Percentiles rank a stretch among this genome's conserved stretches.
phyloP scores from a whole-genome alignment of 1,284 basidiomycete genomes.

The Mycosarcoma mackinlayi region DNA sequence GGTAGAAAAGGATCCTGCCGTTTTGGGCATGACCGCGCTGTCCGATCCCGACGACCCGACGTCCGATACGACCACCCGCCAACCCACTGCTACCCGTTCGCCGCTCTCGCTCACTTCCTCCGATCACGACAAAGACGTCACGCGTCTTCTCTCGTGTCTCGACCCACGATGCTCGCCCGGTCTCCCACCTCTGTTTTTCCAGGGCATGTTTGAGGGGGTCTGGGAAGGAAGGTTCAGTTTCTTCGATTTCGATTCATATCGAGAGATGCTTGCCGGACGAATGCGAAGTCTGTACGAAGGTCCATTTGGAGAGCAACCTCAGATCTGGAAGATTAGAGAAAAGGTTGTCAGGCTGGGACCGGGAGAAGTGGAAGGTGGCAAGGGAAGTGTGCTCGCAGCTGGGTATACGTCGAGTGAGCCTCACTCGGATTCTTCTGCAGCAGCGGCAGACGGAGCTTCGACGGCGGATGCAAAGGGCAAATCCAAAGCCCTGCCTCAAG shows the following conservation, averaged over 20 bases:
- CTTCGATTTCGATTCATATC: constrained; percentile 73
- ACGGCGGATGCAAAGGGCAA: constrained; percentile 37
- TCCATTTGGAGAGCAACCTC: constrained; percentile 72
- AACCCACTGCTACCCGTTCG: constrained; percentile 28
- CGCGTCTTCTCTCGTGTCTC: constrained; percentile 50
- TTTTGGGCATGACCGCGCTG: constrained; percentile 46
- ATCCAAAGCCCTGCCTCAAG: constrained; percentile 30
- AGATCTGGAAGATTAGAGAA: constrained; percentile 73
- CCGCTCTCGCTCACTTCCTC: constrained; percentile 45
- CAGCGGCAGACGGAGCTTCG: background rate
- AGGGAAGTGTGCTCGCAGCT: constrained; percentile 38
- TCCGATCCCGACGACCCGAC: constrained; percentile 24
- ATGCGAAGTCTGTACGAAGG: constrained; percentile 71
- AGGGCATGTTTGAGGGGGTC: constrained; percentile 70
- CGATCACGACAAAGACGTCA: constrained; percentile 58
- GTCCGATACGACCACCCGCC: constrained; percentile 21
- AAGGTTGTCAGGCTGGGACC: constrained; percentile 67
- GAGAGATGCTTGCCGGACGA: constrained; percentile 71
- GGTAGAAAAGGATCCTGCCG: constrained; percentile 67
- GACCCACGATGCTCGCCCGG: constrained; percentile 69
- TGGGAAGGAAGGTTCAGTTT: constrained; percentile 74
- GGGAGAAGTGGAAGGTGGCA: constrained; percentile 32
- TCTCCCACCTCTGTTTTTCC: constrained; percentile 68
- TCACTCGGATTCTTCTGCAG: background rate
- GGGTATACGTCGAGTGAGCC: constrained; percentile 30